phyloP scores from a whole-genome alignment of 139 green algal species.

The Mesotaenium endlicherianum region DNA sequence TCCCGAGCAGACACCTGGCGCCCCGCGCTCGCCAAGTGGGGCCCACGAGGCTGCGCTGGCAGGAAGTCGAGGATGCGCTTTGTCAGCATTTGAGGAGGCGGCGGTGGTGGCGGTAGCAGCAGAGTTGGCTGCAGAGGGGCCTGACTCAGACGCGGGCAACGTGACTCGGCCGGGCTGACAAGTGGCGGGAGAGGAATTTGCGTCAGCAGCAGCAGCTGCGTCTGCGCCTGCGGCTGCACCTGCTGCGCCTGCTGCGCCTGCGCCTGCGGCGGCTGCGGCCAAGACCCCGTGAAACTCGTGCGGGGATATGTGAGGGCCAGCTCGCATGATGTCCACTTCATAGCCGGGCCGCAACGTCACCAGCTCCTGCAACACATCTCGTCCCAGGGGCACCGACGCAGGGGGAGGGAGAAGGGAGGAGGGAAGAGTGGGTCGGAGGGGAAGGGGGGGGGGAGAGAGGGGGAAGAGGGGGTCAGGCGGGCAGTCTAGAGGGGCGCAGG shows the following conservation, averaged over 20 bases:
- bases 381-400: background rate
- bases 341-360: constrained; percentile 63
- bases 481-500: background rate
- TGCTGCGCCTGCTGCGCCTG: background rate
- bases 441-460: background rate
- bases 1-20: background rate
- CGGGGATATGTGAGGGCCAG: background rate
- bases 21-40: background rate
- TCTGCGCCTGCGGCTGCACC: background rate
- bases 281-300: background rate
- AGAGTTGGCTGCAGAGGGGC: too few relatives aligned
- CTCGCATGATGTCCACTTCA: background rate
- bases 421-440: background rate
- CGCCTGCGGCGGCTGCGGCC: background rate
- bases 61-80: too few relatives aligned
- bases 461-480: background rate
- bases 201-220: background rate
- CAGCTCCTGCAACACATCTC: constrained; percentile 63
- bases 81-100: too few relatives aligned
- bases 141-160: too few relatives aligned
- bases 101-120: too few relatives aligned
- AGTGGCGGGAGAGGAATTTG: too few relatives aligned
- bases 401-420: background rate
- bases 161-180: too few relatives aligned
- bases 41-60: too few relatives aligned